These are phyloP conservation scores for Camelina neglecta DNA, from an alignment of 345 rosid genomes.

Conservation along the genomic window DNA sequence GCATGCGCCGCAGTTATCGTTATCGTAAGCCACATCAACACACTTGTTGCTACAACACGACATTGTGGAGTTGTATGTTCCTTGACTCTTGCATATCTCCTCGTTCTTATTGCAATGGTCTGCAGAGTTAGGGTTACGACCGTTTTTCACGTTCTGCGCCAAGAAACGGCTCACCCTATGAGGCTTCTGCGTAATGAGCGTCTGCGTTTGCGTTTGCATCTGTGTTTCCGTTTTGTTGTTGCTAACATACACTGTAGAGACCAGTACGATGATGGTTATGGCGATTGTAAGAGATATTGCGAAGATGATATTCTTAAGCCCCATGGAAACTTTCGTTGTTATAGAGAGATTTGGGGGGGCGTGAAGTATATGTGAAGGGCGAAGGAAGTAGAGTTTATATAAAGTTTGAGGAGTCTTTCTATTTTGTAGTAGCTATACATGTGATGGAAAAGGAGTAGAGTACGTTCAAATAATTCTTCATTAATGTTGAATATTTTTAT, in stretches of 20 bases:
- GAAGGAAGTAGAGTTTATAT: slow-evolving; percentile 30
- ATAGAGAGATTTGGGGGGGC: slow-evolving; percentile 24
- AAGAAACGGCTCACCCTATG: slow-evolving; percentile 63
- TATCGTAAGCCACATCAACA: slow-evolving; percentile 49
- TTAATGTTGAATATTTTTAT: slow-evolving; percentile 33
- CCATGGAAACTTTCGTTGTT: slow-evolving; percentile 43
- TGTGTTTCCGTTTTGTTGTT: slow-evolving; percentile 27
- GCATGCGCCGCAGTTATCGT: slow-evolving; percentile 73
- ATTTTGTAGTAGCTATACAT: slow-evolving; percentile 22
- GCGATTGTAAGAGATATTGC: slow-evolving; percentile 55
- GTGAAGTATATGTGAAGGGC: slow-evolving; percentile 14
- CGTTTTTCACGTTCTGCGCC: slow-evolving; percentile 31
- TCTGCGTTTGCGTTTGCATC: slow-evolving; percentile 5
- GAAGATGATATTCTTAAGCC: slow-evolving; percentile 47
- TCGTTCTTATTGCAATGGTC: slow-evolving; percentile 64
- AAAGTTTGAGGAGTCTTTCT: slow-evolving; percentile 7
- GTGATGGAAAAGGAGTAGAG: slow-evolving; percentile 37
- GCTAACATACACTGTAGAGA: slow-evolving; percentile 34
- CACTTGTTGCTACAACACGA: slow-evolving; percentile 85
- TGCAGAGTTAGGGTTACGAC: slow-evolving; percentile 54
- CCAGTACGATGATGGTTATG: slow-evolving; percentile 50
- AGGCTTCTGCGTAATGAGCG: slow-evolving; percentile 14
- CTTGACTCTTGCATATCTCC: slow-evolving; percentile 46
- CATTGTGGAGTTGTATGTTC: slow-evolving; percentile 40
- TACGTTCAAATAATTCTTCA: slow-evolving; percentile 37